A percentile compares a stretch with the other conserved stretches of the same genome.
These are phyloP conservation scores for Diddensiella transvaalensis DNA, from an alignment of 805 yeast genomes.

Conservation along the genomic window DNA sequence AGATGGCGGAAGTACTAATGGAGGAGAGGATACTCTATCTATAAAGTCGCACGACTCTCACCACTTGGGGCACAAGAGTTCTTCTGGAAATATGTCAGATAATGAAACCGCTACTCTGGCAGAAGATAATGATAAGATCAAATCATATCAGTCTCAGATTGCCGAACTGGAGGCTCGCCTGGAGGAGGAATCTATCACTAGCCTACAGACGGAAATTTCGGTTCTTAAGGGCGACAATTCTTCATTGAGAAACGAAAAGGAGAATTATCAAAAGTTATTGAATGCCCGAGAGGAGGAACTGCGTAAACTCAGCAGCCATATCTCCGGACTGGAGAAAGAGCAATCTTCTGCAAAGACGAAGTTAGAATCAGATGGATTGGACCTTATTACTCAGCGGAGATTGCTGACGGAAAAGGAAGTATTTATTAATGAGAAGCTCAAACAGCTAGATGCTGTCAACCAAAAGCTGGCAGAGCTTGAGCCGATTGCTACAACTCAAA, in stretches of 20 bases:
- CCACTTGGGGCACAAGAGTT: not conserved
- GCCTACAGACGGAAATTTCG: conserved; percentile 23
- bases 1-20: not conserved
- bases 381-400: conserved; percentile 4
- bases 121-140: conserved; percentile 13
- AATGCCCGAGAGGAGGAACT: conserved; percentile 20
- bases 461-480: conserved; percentile 12
- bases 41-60: not conserved
- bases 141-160: conserved; percentile 14
- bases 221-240: conserved; percentile 21
- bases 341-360: not conserved
- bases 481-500: conserved; percentile 4
- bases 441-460: conserved; percentile 1
- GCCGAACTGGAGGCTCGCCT: conserved; percentile 16
- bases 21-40: not conserved
- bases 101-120: conserved; percentile 10
- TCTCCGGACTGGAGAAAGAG: conserved; percentile 13
- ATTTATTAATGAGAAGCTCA: conserved; percentile 4
- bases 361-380: conserved; percentile 11
- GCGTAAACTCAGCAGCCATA: conserved; percentile 10
- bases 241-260: conserved; percentile 18
- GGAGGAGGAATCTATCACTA: conserved; percentile 6
- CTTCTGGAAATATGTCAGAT: not conserved
- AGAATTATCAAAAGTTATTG: conserved; percentile 10
- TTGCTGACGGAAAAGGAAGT: conserved; percentile 8